Evolutionary conservation across 371 early-diverging fungal species (phyloP).

Genomic region (Mucor circinelloides): DNA sequence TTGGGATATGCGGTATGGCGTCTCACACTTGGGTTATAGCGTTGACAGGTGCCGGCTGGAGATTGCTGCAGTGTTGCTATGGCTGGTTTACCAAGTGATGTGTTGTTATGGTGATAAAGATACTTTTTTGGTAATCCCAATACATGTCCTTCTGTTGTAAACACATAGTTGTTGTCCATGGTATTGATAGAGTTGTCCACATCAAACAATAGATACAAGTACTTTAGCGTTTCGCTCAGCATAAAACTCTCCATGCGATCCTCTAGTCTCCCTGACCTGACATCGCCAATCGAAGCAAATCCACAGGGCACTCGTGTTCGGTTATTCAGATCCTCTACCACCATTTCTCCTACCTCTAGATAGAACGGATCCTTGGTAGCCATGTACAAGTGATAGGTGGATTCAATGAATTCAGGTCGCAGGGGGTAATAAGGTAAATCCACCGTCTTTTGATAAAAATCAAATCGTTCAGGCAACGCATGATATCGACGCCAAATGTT

Average conservation of each 20-base stretch:
- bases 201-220: slow-evolving; percentile 76
- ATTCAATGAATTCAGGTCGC: slow-evolving; percentile 94
- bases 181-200: slow-evolving; percentile 60
- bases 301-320: slow-evolving; percentile 81
- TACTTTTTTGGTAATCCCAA: slow-evolving; percentile 45
- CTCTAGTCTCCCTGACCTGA: slow-evolving; percentile 65
- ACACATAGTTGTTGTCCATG: slow-evolving; percentile 78
- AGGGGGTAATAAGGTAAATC: slow-evolving; percentile 81
- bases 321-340: slow-evolving; percentile 78
- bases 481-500: slow-evolving; percentile 86
- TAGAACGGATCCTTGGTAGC: slow-evolving; percentile 93
- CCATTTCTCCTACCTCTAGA: slow-evolving; percentile 85
- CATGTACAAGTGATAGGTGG: slow-evolving; percentile 88
- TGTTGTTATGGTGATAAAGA: not conserved
- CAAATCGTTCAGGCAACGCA: slow-evolving; percentile 88
- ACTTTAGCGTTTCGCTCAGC: slow-evolving; percentile 94
- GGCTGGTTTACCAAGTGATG: not conserved
- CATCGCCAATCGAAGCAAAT: slow-evolving; percentile 76
- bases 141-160: slow-evolving; percentile 90
- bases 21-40: slow-evolving; percentile 5
- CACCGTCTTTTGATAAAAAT: slow-evolving; percentile 63
- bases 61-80: not conserved
- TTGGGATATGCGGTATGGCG: slow-evolving; percentile 15
- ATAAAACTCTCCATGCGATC: slow-evolving; percentile 96
- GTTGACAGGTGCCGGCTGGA: slow-evolving; percentile 15